Conservation (phyloP, 257 asterid genomes). For the Jacaranda mimosifolia region DNA sequence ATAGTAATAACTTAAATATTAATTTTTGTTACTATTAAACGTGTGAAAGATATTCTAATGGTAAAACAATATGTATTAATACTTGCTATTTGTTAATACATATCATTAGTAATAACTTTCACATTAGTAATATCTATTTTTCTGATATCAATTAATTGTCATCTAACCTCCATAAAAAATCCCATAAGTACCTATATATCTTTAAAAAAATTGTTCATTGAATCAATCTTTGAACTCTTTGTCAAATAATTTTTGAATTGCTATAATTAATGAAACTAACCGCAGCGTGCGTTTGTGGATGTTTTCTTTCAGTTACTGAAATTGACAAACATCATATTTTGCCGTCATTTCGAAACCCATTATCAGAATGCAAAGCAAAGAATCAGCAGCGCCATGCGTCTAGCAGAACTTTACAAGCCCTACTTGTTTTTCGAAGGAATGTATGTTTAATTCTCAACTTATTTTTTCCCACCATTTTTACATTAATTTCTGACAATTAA, state of each 20-base stretch:
- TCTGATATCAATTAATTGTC: no score
- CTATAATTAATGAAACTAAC: neutral
- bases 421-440: constrained; percentile 62
- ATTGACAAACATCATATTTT: constrained; percentile 45
- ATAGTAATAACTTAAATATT: no score
- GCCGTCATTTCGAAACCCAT: constrained; percentile 45
- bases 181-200: no score
- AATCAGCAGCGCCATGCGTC: constrained; percentile 42
- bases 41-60: no score
- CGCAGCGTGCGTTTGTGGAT: neutral
- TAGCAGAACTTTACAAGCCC: constrained; percentile 59
- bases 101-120: neutral
- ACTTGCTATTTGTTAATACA: neutral
- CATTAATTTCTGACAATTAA: neutral
- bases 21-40: no score
- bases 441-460: constrained; percentile 47
- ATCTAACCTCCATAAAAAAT: no score
- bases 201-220: no score
- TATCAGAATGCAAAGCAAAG: constrained; percentile 42
- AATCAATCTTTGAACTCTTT: no score
- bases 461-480: neutral
- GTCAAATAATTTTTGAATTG: no score
- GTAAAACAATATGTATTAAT: no score
- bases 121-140: no score
- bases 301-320: constrained; percentile 44